These are phyloP conservation scores for Phytophthora sp. DNA, from an alignment of 352 stramenopile genomes.

Conservation along the genomic window DNA sequence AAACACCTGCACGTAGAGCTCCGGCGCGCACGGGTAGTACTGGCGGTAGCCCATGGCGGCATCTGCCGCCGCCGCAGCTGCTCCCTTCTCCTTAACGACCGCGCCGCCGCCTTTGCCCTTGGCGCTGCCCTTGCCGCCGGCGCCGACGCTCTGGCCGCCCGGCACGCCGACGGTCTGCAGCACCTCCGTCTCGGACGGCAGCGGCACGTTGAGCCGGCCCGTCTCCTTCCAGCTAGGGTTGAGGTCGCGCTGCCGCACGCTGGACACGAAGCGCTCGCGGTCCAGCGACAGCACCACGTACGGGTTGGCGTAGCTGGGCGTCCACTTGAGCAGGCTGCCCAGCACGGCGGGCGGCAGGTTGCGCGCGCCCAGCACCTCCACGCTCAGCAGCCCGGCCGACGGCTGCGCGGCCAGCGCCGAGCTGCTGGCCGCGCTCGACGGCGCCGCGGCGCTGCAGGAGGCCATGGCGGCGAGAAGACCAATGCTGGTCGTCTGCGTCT, in stretches of 20 bases:
- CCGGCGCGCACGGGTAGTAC: conserved; percentile 62
- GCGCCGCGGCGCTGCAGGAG: conserved; percentile 30
- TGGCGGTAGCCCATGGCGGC: conserved; percentile 35
- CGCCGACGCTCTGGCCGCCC: conserved; percentile 21
- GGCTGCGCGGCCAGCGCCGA: neutral
- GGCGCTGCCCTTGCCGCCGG: conserved; percentile 9
- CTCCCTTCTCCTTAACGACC: conserved; percentile 23
- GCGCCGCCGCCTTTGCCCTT: conserved; percentile 13
- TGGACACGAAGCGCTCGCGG: conserved; percentile 61
- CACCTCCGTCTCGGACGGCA: conserved; percentile 65
- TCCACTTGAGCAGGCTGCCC: conserved; percentile 73
- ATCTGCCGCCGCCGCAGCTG: conserved; percentile 13
- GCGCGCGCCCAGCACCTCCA: conserved; percentile 64
- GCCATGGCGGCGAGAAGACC: conserved; percentile 36
- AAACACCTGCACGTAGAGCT: conserved; percentile 68
- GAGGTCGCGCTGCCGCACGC: conserved; percentile 49
- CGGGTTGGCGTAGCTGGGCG: conserved; percentile 68
- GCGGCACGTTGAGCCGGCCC: conserved; percentile 52
- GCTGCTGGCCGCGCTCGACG: conserved; percentile 8
- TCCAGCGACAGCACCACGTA: conserved; percentile 66
- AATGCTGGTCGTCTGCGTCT: conserved; percentile 22
- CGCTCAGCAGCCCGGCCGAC: conserved; percentile 51
- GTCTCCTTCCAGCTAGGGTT: conserved; percentile 76
- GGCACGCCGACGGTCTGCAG: conserved; percentile 46
- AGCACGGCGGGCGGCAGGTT: conserved; percentile 67